Conservation (phyloP, 1,284 basidiomycete genomes). For the Rhodotorula sp. region DNA sequence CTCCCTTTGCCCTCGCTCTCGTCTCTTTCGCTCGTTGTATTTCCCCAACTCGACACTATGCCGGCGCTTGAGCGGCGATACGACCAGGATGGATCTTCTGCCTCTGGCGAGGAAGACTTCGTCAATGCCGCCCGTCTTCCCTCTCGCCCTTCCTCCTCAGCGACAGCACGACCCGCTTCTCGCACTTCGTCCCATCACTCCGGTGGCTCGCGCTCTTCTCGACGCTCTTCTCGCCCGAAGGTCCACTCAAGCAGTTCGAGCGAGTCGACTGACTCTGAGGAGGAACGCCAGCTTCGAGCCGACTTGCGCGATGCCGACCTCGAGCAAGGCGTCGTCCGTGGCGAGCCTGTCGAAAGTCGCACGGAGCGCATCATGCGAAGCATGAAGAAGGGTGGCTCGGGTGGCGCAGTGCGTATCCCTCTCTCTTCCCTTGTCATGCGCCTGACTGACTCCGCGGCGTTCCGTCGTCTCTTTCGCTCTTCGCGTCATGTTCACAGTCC, state of each 20-base stretch:
- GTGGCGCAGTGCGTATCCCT: background rate
- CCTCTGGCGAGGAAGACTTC: constrained; percentile 21
- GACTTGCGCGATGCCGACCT: constrained; percentile 12
- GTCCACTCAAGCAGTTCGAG: background rate
- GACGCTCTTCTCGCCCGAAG: constrained; percentile 5
- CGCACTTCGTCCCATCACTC: constrained; percentile 6
- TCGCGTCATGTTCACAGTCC: too few species aligned
- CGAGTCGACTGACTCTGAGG: constrained; percentile 24
- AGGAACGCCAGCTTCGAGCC: constrained; percentile 12
- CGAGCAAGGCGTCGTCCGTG: constrained; percentile 21
- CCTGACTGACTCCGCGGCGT: background rate
- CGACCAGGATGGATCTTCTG: constrained; percentile 21
- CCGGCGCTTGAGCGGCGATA: constrained; percentile 24
- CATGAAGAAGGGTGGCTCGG: constrained; percentile 8
- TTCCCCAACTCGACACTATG: background rate
- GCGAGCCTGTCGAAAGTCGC: constrained; percentile 8
- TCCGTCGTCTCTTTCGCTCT: too few species aligned
- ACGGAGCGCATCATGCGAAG: constrained; percentile 12
- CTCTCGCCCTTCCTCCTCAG: background rate
- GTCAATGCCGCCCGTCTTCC: constrained; percentile 11
- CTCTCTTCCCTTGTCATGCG: background rate
- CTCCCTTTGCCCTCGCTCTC: background rate
- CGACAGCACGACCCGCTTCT: constrained; percentile 1
- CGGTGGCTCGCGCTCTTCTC: background rate
- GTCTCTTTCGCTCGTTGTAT: background rate